Evolutionary conservation across 2,329 filamentous ascomycete genomes (phyloP).

Genomic region (Aurifilum marmelostoma): DNA sequence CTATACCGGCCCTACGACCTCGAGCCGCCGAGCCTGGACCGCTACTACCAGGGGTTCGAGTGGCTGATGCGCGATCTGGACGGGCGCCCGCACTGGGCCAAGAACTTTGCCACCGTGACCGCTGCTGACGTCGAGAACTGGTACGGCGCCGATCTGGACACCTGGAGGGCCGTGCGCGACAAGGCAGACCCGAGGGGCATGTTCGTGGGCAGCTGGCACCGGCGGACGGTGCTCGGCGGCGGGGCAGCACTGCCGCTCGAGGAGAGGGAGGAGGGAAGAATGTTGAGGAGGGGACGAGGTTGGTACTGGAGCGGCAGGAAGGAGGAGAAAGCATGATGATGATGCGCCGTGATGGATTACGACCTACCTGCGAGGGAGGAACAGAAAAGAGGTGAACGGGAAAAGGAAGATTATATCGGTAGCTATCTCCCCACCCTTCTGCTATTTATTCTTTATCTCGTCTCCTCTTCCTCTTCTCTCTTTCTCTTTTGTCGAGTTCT

Average conservation of each 20-base stretch:
- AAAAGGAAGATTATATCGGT: background rate
- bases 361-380: background rate
- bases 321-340: slow-evolving; percentile 4
- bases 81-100: slow-evolving; percentile 79
- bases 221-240: slow-evolving; percentile 62
- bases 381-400: background rate
- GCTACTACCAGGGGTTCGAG: slow-evolving; percentile 81
- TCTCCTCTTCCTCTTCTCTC: background rate
- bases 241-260: slow-evolving; percentile 25
- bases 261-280: slow-evolving; percentile 27
- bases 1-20: slow-evolving; percentile 74
- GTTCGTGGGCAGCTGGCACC: slow-evolving; percentile 89
- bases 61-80: slow-evolving; percentile 79
- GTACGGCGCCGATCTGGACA: slow-evolving; percentile 64
- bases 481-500: background rate
- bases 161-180: slow-evolving; percentile 66
- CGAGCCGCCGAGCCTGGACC: slow-evolving; percentile 68
- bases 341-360: background rate
- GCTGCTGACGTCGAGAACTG: slow-evolving; percentile 59
- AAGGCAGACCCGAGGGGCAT: slow-evolving; percentile 74
- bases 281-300: slow-evolving; percentile 21
- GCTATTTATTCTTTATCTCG: background rate
- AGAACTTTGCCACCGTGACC: slow-evolving; percentile 66
- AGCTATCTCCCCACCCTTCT: background rate
- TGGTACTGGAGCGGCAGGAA: slow-evolving; percentile 27